Evolutionary conservation across 805 yeast species (phyloP).

Genomic region (Candida nanaspora): DNA sequence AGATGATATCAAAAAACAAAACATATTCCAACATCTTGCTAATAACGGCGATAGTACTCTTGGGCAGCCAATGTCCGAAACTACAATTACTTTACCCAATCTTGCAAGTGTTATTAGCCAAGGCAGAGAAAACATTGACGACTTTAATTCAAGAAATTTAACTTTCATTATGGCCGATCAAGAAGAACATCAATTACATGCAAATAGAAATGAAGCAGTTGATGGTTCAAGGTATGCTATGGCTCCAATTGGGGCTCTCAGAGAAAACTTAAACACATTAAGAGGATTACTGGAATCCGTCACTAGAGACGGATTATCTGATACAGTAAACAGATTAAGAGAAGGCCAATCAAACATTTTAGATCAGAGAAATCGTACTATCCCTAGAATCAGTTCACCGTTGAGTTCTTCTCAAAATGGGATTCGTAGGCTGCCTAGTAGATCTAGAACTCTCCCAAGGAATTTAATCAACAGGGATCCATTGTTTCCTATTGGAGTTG

Average conservation of each 20-base stretch:
- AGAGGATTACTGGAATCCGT: not conserved
- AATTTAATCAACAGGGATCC: slow-evolving; percentile 15
- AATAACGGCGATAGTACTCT: not conserved
- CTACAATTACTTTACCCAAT: slow-evolving; percentile 29
- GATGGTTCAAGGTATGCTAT: not conserved
- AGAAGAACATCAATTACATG: slow-evolving; percentile 3
- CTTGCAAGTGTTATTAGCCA: slow-evolving; percentile 26
- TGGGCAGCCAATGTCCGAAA: slow-evolving; percentile 8
- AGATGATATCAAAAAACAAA: slow-evolving; percentile 35
- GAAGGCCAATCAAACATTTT: not conserved
- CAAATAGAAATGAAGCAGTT: not conserved
- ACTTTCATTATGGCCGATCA: slow-evolving; percentile 25
- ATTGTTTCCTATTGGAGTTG: slow-evolving; percentile 39
- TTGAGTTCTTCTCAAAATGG: too few species aligned
- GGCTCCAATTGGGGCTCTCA: not conserved
- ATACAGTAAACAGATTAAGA: not conserved
- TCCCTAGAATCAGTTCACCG: not conserved
- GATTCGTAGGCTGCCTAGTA: too few species aligned
- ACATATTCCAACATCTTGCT: slow-evolving; percentile 1
- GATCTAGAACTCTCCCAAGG: not conserved
- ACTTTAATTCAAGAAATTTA: slow-evolving; percentile 23
- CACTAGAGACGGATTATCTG: not conserved
- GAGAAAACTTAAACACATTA: not conserved
- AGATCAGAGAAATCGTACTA: not conserved
- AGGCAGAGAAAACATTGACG: slow-evolving; percentile 22